Evolutionary conservation across 805 yeast genomes (phyloP).

Genomic region (Ogataea allantospora): DNA sequence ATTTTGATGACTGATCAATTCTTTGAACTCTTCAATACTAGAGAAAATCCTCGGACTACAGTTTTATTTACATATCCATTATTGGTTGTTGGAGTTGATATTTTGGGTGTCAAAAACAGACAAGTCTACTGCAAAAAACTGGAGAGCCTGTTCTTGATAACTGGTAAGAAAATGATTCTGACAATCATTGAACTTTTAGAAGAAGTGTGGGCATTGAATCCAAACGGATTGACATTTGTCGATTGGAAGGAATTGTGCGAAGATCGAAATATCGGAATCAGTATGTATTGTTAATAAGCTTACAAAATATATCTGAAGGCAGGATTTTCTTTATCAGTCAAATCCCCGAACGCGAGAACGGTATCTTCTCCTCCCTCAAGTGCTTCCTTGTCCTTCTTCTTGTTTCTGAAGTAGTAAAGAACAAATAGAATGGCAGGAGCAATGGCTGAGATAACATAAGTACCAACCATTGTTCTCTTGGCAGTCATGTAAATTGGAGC

Average conservation of each 20-base stretch:
- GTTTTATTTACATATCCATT: slow-evolving; percentile 12
- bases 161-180: slow-evolving; percentile 6
- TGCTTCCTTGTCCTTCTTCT: slow-evolving; percentile 33
- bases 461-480: slow-evolving; percentile 36
- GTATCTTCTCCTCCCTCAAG: slow-evolving; percentile 19
- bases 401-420: slow-evolving; percentile 37
- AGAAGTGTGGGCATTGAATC: slow-evolving; percentile 14
- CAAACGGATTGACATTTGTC: slow-evolving; percentile 10
- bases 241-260: slow-evolving; percentile 15
- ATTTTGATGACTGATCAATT: too few relatives aligned
- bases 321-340: slow-evolving; percentile 54
- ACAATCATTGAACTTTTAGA: slow-evolving; percentile 8
- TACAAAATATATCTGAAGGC: slow-evolving; percentile 44
- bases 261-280: not conserved
- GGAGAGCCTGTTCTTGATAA: not conserved
- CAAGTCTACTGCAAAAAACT: slow-evolving; percentile 6
- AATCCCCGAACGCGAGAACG: slow-evolving; percentile 43
- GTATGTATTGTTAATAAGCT: slow-evolving; percentile 8
- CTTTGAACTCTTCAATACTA: not conserved
- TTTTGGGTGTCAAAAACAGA: slow-evolving; percentile 8
- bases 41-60: not conserved
- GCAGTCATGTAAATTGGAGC: slow-evolving; percentile 45
- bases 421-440: slow-evolving; percentile 22
- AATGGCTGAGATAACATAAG: slow-evolving; percentile 14
- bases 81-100: slow-evolving; percentile 17